A percentile compares a stretch with the other conserved stretches of the same genome.
These are phyloP conservation scores for Lecanosticta acicola DNA, from an alignment of 2,329 filamentous ascomycete genomes.

Conservation along the genomic window DNA sequence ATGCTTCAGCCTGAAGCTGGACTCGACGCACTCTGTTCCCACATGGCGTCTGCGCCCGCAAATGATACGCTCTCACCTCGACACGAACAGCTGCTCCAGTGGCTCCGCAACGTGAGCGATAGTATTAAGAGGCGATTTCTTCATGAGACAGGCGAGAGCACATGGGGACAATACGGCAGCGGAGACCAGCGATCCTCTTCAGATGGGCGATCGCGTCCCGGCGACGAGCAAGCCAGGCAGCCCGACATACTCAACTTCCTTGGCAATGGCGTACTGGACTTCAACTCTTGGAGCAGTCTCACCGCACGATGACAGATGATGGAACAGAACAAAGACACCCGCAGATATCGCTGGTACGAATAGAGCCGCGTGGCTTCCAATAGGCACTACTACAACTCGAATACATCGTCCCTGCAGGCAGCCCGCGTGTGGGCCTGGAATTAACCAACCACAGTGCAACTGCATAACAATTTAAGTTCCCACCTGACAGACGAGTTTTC, in stretches of 20 bases:
- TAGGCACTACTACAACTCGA: no score
- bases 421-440: no score
- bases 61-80: constrained; percentile 20
- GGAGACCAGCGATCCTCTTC: no score
- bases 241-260: background rate
- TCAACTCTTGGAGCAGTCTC: background rate
- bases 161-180: no score
- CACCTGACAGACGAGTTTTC: no score
- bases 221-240: background rate
- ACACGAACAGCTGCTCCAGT: constrained; percentile 13
- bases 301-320: background rate
- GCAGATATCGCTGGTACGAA: no score
- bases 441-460: no score
- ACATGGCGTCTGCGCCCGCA: constrained; percentile 17
- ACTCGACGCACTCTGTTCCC: constrained; percentile 17
- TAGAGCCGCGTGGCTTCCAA: no score
- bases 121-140: constrained; percentile 14
- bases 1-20: constrained; percentile 23
- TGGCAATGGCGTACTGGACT: constrained; percentile 1
- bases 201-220: no score
- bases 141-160: background rate
- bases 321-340: no score
- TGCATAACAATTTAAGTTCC: no score
- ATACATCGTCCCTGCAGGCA: no score
- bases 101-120: constrained; percentile 17